These are phyloP conservation scores for Pharnaceum exiguum DNA, from an alignment of 148 eudicot species.

Conservation along the genomic window DNA sequence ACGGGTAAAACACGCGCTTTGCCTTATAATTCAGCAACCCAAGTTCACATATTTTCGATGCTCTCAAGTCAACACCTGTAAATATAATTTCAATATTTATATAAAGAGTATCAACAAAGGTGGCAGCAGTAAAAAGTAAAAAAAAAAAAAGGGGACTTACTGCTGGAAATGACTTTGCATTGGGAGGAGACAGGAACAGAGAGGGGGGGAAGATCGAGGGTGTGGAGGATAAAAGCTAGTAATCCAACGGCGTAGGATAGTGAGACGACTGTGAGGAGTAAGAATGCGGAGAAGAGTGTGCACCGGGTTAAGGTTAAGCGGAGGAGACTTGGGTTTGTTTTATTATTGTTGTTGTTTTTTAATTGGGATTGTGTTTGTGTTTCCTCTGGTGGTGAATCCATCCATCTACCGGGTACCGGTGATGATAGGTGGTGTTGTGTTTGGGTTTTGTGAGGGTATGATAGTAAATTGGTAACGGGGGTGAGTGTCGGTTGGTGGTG, in stretches of 20 bases:
- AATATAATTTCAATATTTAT: constrained; percentile 10
- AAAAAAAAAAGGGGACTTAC: constrained; percentile 30
- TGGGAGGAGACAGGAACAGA: constrained; percentile 57
- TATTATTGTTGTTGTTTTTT: too few relatives aligned
- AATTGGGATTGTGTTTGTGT: too few relatives aligned
- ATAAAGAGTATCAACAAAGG: neutral
- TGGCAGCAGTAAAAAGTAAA: neutral
- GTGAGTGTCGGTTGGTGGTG: too few relatives aligned
- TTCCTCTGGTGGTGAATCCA: too few relatives aligned
- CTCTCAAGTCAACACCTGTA: constrained; percentile 90
- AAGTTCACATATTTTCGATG: constrained; percentile 92
- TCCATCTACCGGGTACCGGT: too few relatives aligned
- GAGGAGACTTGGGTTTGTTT: neutral
- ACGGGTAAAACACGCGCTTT: constrained; percentile 85
- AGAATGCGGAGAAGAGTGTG: constrained; percentile 20
- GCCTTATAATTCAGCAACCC: constrained; percentile 91
- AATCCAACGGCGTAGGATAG: constrained; percentile 37
- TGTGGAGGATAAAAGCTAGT: constrained; percentile 37
- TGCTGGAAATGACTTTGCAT: constrained; percentile 73
- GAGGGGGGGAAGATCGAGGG: constrained; percentile 44
- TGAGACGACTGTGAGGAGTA: constrained; percentile 30
- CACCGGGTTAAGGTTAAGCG: constrained; percentile 18
- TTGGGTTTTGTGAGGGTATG: too few relatives aligned
- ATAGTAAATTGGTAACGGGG: too few relatives aligned
- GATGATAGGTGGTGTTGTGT: too few relatives aligned